A percentile compares a stretch with the other conserved stretches of the same genome.
phyloP scores from a whole-genome alignment of 257 asterid genomes.

The Primulina huaijiensis region DNA sequence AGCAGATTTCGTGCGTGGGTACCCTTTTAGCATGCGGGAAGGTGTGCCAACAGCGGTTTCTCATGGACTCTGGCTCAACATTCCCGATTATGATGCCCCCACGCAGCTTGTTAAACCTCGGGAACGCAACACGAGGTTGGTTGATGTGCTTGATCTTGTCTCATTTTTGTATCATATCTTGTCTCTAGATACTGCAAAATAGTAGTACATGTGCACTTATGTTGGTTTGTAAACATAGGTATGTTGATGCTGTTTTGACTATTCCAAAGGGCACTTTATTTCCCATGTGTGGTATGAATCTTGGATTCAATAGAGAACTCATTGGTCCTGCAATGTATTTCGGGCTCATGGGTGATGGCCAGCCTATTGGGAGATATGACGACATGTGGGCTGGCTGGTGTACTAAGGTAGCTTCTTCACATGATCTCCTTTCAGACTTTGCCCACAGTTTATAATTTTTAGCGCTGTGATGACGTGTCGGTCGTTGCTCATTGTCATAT shows the following conservation, averaged over 20 bases:
- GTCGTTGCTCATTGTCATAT: not conserved
- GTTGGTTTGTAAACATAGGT: conserved; percentile 25
- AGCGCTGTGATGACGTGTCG: not conserved
- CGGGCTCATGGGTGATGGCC: conserved; percentile 60
- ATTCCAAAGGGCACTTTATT: conserved; percentile 50
- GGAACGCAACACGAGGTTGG: conserved; percentile 50
- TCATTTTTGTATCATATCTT: not conserved
- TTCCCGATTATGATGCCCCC: conserved; percentile 54
- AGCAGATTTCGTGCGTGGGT: conserved; percentile 53
- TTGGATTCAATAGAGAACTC: conserved; percentile 45
- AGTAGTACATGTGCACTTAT: not conserved
- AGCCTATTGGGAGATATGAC: conserved; percentile 51
- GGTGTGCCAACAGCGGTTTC: conserved; percentile 56
- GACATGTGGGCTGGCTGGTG: conserved; percentile 68
- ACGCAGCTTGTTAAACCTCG: conserved; percentile 59
- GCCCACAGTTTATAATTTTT: not conserved
- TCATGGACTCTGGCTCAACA: conserved; percentile 62
- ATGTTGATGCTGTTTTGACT: conserved; percentile 53
- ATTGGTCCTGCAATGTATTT: conserved; percentile 58
- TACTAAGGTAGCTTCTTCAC: conserved; percentile 37
- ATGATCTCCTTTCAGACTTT: not conserved
- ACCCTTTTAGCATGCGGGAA: conserved; percentile 54
- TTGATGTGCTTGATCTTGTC: not conserved
- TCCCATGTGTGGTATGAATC: conserved; percentile 61
- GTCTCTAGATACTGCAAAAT: not conserved